Percentiles rank a stretch among this genome's conserved stretches.
Conservation (phyloP, 75 land plant species). For the Sequoia sempervirens region DNA sequence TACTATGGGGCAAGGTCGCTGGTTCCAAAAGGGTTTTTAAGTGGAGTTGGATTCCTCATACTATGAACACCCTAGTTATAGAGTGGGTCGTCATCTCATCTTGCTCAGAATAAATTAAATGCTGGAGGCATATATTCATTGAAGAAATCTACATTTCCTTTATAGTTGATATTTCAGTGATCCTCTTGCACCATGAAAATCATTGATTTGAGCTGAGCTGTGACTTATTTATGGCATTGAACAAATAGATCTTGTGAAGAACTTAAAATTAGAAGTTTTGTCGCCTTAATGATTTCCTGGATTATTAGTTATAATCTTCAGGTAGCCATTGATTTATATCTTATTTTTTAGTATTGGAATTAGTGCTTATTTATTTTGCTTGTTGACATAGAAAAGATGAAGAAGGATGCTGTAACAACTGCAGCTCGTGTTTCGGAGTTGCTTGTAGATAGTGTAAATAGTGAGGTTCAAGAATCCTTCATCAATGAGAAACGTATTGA, state of each 20-base stretch:
- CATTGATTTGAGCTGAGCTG: not conserved
- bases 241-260: not conserved
- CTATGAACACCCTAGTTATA: not conserved
- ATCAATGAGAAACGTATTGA: slow-evolving; percentile 81
- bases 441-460: slow-evolving; percentile 65
- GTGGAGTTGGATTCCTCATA: not conserved
- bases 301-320: not conserved
- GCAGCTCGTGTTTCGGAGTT: slow-evolving; percentile 59
- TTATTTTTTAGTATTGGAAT: not conserved
- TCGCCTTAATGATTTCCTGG: not conserved
- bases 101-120: not conserved
- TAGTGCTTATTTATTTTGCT: not conserved
- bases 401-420: slow-evolving; percentile 53
- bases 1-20: not conserved
- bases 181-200: not conserved
- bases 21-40: not conserved
- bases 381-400: slow-evolving; percentile 51
- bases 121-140: not conserved
- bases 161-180: not conserved
- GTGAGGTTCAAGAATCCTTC: slow-evolving; percentile 70
- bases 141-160: not conserved
- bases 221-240: not conserved
- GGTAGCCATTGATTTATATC: not conserved
- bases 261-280: not conserved
- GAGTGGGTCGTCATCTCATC: not conserved